These are phyloP conservation scores for Nakataea oryzae DNA, from an alignment of 2,329 filamentous ascomycete species.

Conservation along the genomic window DNA sequence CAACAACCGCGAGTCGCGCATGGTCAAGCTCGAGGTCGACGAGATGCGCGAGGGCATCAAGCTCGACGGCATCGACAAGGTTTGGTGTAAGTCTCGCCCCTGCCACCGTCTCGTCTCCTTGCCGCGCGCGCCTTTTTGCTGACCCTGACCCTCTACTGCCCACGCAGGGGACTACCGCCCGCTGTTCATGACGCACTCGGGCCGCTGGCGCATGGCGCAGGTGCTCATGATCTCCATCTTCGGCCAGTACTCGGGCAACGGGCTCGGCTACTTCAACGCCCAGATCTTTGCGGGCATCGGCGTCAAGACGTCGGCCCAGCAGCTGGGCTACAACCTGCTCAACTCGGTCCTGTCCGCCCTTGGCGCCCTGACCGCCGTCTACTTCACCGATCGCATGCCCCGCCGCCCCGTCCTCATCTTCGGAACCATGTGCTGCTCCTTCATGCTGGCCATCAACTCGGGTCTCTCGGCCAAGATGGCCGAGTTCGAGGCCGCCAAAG, in stretches of 20 bases:
- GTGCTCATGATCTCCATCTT: slow-evolving; percentile 40
- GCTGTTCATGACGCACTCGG: slow-evolving; percentile 29
- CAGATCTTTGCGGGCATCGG: slow-evolving; percentile 32
- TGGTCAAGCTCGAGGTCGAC: slow-evolving; percentile 28
- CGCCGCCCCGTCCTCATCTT: slow-evolving; percentile 33
- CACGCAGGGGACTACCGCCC: slow-evolving; percentile 21
- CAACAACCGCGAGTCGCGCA: slow-evolving; percentile 23
- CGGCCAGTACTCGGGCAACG: slow-evolving; percentile 39
- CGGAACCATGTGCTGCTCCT: slow-evolving; percentile 30
- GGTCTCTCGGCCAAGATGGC: slow-evolving; percentile 28
- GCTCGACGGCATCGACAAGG: slow-evolving; percentile 34
- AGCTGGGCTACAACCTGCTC: slow-evolving; percentile 35
- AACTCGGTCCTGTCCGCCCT: slow-evolving; percentile 34
- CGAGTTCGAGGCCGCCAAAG: slow-evolving; percentile 14
- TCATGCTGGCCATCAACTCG: slow-evolving; percentile 31
- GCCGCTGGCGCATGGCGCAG: slow-evolving; percentile 35
- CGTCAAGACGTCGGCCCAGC: slow-evolving; percentile 21
- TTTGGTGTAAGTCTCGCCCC: slow-evolving; percentile 25
- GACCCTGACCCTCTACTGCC: neutral
- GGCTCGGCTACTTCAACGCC: slow-evolving; percentile 39
- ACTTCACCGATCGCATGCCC: slow-evolving; percentile 31
- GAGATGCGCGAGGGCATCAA: slow-evolving; percentile 32
- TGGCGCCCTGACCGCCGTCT: slow-evolving; percentile 31
- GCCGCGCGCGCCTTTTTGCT: too few relatives aligned
- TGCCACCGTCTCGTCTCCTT: slow-evolving; percentile 10